Percentiles rank a stretch among this genome's conserved stretches.
Evolutionary conservation across 202 grass and related monocot genomes (phyloP).

Genomic region (Schoenoplectus tabernaemontani): DNA sequence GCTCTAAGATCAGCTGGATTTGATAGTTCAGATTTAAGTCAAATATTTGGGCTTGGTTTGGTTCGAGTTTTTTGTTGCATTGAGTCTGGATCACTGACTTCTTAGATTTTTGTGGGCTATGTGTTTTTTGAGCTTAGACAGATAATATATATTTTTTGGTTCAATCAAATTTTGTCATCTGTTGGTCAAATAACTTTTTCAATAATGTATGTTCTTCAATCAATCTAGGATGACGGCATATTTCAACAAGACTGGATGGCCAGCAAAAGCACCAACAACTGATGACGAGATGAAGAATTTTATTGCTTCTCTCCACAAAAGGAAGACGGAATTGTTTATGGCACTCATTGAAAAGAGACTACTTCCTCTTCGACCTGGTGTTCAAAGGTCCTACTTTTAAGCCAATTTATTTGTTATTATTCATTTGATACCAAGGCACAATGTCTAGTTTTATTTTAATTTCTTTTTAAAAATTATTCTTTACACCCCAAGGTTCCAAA

Average conservation of each 20-base stretch:
- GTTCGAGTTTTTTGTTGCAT: background rate
- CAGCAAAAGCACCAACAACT: slow-evolving; percentile 56
- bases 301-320: slow-evolving; percentile 87
- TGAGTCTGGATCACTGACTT: too few species aligned
- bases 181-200: background rate
- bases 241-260: slow-evolving; percentile 86
- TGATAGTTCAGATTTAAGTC: background rate
- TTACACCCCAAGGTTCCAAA: background rate
- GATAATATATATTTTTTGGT: background rate
- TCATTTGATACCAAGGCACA: background rate
- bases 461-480: background rate
- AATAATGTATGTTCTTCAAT: slow-evolving; percentile 3
- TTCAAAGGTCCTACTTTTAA: slow-evolving; percentile 63
- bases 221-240: slow-evolving; percentile 80
- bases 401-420: slow-evolving; percentile 12
- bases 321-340: slow-evolving; percentile 95
- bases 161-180: background rate
- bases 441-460: background rate
- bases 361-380: slow-evolving; percentile 89
- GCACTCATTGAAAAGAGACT: slow-evolving; percentile 85
- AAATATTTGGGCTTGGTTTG: background rate
- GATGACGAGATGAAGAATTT: slow-evolving; percentile 79
- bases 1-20: background rate
- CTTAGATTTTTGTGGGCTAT: background rate
- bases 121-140: background rate